Conservation (phyloP, 2,329 filamentous ascomycete species). For the Aspergillus puulaauensis region DNA sequence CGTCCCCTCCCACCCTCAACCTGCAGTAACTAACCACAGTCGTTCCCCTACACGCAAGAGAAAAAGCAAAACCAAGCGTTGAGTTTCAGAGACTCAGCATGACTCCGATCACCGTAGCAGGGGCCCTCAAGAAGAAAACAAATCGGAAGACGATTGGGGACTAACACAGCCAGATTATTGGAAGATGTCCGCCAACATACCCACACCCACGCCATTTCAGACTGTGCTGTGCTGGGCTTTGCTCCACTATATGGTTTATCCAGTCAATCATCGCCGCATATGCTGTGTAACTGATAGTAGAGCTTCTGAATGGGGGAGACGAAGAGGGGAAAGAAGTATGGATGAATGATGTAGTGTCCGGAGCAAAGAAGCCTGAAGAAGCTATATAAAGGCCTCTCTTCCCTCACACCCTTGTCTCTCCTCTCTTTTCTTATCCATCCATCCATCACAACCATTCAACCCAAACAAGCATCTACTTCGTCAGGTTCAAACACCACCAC, state of each 20-base stretch:
- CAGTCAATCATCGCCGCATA: not conserved
- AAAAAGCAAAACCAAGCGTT: not conserved
- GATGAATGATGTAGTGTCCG: not conserved
- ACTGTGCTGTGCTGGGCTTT: not conserved
- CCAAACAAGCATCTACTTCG: not conserved
- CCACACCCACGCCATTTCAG: not conserved
- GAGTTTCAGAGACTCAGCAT: slow-evolving; percentile 1
- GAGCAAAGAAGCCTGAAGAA: not conserved
- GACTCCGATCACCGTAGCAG: slow-evolving; percentile 3
- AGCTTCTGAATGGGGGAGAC: not conserved
- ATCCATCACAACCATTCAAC: not conserved
- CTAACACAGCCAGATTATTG: not conserved
- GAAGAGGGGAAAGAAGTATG: not conserved
- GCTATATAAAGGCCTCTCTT: slow-evolving; percentile 1
- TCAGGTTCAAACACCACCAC: slow-evolving; percentile 1
- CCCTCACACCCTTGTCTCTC: not conserved
- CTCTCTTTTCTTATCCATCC: not conserved
- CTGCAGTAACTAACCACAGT: too few relatives aligned
- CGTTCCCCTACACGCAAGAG: not conserved
- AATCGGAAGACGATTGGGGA: slow-evolving; percentile 2
- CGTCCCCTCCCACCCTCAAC: too few relatives aligned
- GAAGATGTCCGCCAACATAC: not conserved
- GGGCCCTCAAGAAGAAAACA: slow-evolving; percentile 6
- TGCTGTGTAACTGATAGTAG: not conserved
- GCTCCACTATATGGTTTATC: not conserved